Evolutionary conservation across 73 alveolate genomes (phyloP).

Genomic region (Breviolum minutum): DNA sequence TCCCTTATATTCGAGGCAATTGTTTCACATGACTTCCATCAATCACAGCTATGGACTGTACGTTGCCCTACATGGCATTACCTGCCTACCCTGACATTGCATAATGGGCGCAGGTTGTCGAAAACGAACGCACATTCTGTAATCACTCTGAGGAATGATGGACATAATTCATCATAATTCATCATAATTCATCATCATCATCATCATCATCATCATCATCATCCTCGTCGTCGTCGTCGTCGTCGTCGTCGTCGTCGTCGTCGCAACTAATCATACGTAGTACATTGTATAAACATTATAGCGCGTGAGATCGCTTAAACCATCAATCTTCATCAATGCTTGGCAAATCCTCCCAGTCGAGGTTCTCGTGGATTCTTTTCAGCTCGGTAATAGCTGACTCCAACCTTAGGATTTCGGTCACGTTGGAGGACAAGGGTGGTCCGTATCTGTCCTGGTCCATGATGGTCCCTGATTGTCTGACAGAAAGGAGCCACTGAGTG

Average conservation of each 20-base stretch:
- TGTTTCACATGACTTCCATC: no score
- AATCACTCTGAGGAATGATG: background rate
- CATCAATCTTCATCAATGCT: background rate
- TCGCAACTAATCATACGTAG: background rate
- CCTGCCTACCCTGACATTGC: no score
- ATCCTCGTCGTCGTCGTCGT: background rate
- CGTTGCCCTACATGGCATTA: no score
- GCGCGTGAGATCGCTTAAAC: background rate
- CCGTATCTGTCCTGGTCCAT: no score
- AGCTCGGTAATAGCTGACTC: background rate
- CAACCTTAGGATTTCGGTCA: background rate
- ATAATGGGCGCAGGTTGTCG: no score
- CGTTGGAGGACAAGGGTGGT: background rate
- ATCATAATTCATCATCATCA: background rate
- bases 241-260: background rate
- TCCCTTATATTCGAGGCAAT: no score
- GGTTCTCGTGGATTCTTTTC: background rate
- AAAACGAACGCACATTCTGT: no score
- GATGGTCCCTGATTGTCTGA: background rate
- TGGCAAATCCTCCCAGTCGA: background rate
- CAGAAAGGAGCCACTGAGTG: background rate
- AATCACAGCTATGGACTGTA: no score
- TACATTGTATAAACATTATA: background rate
- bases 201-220: background rate
- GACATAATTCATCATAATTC: background rate